phyloP scores from a whole-genome alignment of 1,284 basidiomycete genomes.

The Vanrija pseudolonga region DNA sequence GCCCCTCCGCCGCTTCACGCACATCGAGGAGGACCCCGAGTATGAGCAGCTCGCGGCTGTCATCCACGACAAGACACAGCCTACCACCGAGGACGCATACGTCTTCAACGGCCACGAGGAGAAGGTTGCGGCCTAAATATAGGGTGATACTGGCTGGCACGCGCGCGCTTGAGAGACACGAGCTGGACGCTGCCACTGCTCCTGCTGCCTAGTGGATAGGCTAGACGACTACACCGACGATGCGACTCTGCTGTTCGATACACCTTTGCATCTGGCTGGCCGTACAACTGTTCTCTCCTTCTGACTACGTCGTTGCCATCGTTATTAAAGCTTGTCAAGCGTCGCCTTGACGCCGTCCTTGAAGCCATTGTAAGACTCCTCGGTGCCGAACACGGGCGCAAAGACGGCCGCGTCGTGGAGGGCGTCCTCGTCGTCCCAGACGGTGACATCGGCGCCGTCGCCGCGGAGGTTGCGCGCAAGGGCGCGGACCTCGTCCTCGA shows the following conservation, averaged over 20 bases:
- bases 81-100: constrained; percentile 48
- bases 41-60: constrained; percentile 57
- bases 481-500: constrained; percentile 31
- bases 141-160: background rate
- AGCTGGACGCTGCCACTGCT: background rate
- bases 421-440: background rate
- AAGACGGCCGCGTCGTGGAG: too few relatives aligned
- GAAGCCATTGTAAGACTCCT: too few relatives aligned
- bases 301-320: too few relatives aligned
- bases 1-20: constrained; percentile 70
- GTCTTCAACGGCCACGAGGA: constrained; percentile 29
- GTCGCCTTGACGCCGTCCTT: too few relatives aligned
- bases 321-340: too few relatives aligned
- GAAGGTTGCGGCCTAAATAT: background rate
- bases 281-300: too few relatives aligned
- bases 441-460: constrained; percentile 27
- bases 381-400: too few relatives aligned
- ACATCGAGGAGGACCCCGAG: constrained; percentile 63
- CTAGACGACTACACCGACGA: background rate
- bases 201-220: background rate
- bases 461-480: constrained; percentile 27
- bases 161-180: background rate
- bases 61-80: constrained; percentile 46
- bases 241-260: too few relatives aligned
- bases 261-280: too few relatives aligned